Evolutionary conservation across 140 eudicot genomes (phyloP), one percentile per base, ranked within the genome.

Genomic region (Ambrosia hybrid): DNA sequence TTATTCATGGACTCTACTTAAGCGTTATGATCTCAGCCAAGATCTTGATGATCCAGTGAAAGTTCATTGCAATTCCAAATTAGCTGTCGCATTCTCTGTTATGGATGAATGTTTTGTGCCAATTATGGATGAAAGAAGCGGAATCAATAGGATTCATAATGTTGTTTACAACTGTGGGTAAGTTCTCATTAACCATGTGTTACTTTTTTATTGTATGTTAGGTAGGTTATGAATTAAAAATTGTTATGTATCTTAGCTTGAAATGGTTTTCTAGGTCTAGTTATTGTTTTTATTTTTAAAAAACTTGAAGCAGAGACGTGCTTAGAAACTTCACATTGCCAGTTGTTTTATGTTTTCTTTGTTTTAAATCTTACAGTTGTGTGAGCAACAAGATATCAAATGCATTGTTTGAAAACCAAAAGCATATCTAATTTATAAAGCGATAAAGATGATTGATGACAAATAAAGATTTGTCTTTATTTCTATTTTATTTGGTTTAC

Each of bases 41-140:
- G 80, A 80, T 77, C 53, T 6, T 65, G 77, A 60, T 76, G 83
- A 70, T 77, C 66, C 79, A 21, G 59, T 34, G 39, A 84, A 81
- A 55, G 56, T 95, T 55, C 87, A 84, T 82, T 71, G 87, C 89
- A 91, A 90, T 80, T 84, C 97, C 34, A 91, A 95, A 76, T 79
- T 95, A 76, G 97, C 95, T 73, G 85, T 95, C 57, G 99, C 97
- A 9, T 85, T 84, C 46, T 77, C 87, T 41, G 76, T 95, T 38
- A 86, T 95, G 97, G 86, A 95, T 55, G 99, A 95, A 81, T 95
- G 99, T 73, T 95, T 95, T 82, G 78, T 83, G 75, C 99, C 99
- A 36, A 80, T 91, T 52, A 74, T 79, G 75, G 99, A 95, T 46
- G 85, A 82, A 70, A 88, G 97, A 85, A 95, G 97, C 78, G 88